Percentiles rank a stretch among this genome's conserved stretches.
Conservation (phyloP, 106 monocot genomes). For the Posidonia australis region DNA sequence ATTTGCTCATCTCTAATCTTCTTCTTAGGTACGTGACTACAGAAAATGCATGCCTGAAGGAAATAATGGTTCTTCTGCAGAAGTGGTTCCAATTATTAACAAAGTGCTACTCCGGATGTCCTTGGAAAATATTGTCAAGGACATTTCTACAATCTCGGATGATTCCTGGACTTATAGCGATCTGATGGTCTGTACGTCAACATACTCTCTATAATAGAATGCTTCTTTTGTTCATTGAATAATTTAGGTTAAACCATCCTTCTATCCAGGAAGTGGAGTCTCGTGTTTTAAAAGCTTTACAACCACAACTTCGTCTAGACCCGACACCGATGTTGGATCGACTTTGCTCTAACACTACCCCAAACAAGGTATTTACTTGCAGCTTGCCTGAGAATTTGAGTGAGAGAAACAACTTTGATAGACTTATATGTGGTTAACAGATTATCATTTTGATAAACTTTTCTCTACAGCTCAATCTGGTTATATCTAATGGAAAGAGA, state of each 20-base stretch:
- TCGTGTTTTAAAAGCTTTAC: slow-evolving; percentile 66
- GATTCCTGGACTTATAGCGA: slow-evolving; percentile 94
- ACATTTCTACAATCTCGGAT: slow-evolving; percentile 73
- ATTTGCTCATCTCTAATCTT: neutral
- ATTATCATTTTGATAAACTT: neutral
- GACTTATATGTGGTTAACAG: neutral
- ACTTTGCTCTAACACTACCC: slow-evolving; percentile 37
- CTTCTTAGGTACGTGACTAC: slow-evolving; percentile 70
- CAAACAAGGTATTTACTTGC: slow-evolving; percentile 43
- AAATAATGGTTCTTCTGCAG: slow-evolving; percentile 13
- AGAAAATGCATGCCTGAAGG: slow-evolving; percentile 51
- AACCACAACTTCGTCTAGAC: slow-evolving; percentile 65
- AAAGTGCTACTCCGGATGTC: slow-evolving; percentile 80
- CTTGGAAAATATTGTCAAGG: slow-evolving; percentile 87
- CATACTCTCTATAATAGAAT: neutral
- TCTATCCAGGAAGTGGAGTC: slow-evolving; percentile 76
- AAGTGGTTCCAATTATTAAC: slow-evolving; percentile 33
- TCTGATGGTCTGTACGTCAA: slow-evolving; percentile 43
- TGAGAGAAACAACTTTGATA: neutral
- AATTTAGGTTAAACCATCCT: neutral
- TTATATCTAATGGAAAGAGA: slow-evolving; percentile 40
- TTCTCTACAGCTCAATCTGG: slow-evolving; percentile 63
- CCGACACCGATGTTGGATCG: slow-evolving; percentile 67
- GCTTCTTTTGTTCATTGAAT: slow-evolving; percentile 8
- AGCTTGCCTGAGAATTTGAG: slow-evolving; percentile 7